Evolutionary conservation across 2,329 filamentous ascomycete genomes (phyloP).

Genomic region (Acrocalymma vagum): DNA sequence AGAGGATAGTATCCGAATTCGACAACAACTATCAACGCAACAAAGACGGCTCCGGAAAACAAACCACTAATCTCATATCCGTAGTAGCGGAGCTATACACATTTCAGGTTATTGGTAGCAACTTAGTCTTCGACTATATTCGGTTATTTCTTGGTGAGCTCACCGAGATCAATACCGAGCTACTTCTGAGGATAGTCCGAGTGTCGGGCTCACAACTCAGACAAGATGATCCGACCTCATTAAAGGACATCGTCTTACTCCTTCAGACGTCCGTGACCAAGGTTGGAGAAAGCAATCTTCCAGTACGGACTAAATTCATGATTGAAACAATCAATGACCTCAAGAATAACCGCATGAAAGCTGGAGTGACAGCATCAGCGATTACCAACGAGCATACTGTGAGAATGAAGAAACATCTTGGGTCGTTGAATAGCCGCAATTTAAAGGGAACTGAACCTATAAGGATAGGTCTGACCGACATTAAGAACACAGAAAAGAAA

Average conservation of each 20-base stretch:
- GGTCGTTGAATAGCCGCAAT: conserved; percentile 73
- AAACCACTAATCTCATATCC: conserved; percentile 80
- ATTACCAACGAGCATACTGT: conserved; percentile 83
- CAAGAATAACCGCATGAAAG: conserved; percentile 92
- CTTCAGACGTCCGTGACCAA: conserved; percentile 77
- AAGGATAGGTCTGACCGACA: conserved; percentile 81
- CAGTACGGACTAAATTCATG: conserved; percentile 95
- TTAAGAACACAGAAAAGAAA: conserved; percentile 82
- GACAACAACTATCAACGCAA: conserved; percentile 67
- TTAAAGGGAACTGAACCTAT: conserved; percentile 82
- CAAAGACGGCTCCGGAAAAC: conserved; percentile 54
- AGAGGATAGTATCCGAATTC: conserved; percentile 79
- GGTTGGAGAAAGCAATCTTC: conserved; percentile 74
- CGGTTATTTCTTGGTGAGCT: conserved; percentile 77
- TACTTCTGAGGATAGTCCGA: conserved; percentile 86
- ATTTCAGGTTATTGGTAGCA: conserved; percentile 85
- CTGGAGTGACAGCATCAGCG: conserved; percentile 73
- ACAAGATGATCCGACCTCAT: conserved; percentile 84
- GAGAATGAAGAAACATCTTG: conserved; percentile 88
- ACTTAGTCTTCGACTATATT: conserved; percentile 90
- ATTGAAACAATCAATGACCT: conserved; percentile 94
- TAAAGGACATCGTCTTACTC: conserved; percentile 87
- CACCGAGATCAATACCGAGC: conserved; percentile 86
- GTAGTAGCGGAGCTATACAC: conserved; percentile 89
- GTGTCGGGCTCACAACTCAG: conserved; percentile 80